phyloP scores from a whole-genome alignment of 176 grass and related monocot species.

The sorghum (Sorghum bicolor) region Sorghum_bicolor_NCBIv3 NC_012875.2:39973001-39973500 shows the following conservation, averaged over 20 bases:
- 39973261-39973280: not conserved
- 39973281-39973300: not conserved
- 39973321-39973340: not conserved
- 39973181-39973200: not conserved
- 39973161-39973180: not conserved
- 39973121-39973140: not conserved
- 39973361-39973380: not conserved
- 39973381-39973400: not conserved
- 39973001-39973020: not conserved
- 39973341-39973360: not conserved
- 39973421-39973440: not conserved
- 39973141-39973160: not conserved
- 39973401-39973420: not conserved
- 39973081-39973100: not conserved
- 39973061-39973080: not conserved
- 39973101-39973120: not conserved
- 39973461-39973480: not conserved
- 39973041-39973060: not conserved
- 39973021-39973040: not conserved
- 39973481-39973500: not conserved
- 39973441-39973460: not conserved
- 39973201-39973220: not conserved
- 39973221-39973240: conserved; percentile 7
- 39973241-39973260: not conserved
- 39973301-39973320: not conserved